These are phyloP conservation scores for Pseudopithomyces chartarum DNA, from an alignment of 2,329 filamentous ascomycete species.

Conservation along the genomic window DNA sequence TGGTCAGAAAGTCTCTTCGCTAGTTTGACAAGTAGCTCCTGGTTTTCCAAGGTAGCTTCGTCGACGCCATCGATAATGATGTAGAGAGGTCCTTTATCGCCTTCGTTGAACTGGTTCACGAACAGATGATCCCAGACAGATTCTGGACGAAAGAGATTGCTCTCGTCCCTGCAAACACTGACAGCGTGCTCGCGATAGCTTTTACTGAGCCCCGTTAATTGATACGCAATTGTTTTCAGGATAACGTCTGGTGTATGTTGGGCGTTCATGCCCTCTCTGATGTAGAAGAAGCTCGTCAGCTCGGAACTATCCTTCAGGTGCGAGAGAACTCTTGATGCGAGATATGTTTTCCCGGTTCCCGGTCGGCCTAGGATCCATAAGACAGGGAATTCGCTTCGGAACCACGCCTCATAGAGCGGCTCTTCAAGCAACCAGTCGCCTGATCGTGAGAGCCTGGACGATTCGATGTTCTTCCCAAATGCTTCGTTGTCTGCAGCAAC, in stretches of 20 bases:
- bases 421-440: neutral
- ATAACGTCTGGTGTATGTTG: neutral
- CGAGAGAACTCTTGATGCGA: neutral
- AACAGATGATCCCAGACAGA: neutral
- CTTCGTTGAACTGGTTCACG: neutral
- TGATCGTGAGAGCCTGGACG: neutral
- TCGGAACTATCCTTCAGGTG: neutral
- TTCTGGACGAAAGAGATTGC: neutral
- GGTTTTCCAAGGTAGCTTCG: neutral
- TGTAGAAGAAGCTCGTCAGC: neutral
- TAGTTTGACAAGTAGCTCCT: neutral
- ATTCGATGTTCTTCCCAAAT: neutral
- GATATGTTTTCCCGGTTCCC: neutral
- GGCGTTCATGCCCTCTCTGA: neutral
- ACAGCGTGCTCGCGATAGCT: neutral
- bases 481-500: neutral
- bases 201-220: neutral
- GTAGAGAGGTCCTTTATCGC: neutral
- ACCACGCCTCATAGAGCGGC: neutral
- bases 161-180: neutral
- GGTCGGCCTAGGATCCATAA: neutral
- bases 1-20: neutral
- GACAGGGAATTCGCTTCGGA: neutral
- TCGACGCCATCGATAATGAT: neutral
- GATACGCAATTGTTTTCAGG: neutral